Evolutionary conservation across 78 protist species (phyloP), one percentile per base, ranked within the genome.

Genomic region (Isochrysis galbana): DNA sequence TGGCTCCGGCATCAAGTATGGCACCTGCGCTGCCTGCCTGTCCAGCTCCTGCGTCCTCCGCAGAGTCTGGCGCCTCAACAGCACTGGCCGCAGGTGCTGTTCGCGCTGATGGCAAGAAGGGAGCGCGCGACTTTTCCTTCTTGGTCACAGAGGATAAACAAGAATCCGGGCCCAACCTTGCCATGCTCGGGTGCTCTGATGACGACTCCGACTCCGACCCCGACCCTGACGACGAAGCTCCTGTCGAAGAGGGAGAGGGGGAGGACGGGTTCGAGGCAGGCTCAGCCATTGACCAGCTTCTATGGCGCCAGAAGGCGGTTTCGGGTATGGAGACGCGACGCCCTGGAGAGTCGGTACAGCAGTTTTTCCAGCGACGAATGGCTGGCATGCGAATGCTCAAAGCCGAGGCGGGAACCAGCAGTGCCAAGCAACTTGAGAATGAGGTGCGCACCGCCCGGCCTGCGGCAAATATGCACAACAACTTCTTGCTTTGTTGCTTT

Each of bases 251-350:
- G n/a, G n/a, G n/a, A n/a, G 34, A 5, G 87, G 51, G 26, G 51
- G 48, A 3, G 87, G 51, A 17, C 45, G 83, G 1, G 45, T 72
- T 72, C 82, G 82, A 72, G 82, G 32, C 51, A 5, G 87, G 87
- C 87, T 78, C 87, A 7, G 87, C 87, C 34, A 39, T 78, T 29
- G 87, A 78, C 87, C 87, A 78, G 51, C 51, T 78, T 45, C 87
- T 78, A 14, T 78, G 51, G 48, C 55, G 55, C 22, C 88, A 80
- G 11, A 80, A 80, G 23, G 88, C 88, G 22, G 88, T 80, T 11
- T 26, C 38, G 26, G 88, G 55, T 11, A 80, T 80, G 88, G 88
- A 80, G 55, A 32, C 48, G 34, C 88, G 88, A 10, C 51, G 51
- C 21, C 38, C 88, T 38, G 51, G 51, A 21, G 88, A 80, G 55